phyloP scores from a whole-genome alignment of 257 asterid genomes.

The Perilla frutescens region DNA sequence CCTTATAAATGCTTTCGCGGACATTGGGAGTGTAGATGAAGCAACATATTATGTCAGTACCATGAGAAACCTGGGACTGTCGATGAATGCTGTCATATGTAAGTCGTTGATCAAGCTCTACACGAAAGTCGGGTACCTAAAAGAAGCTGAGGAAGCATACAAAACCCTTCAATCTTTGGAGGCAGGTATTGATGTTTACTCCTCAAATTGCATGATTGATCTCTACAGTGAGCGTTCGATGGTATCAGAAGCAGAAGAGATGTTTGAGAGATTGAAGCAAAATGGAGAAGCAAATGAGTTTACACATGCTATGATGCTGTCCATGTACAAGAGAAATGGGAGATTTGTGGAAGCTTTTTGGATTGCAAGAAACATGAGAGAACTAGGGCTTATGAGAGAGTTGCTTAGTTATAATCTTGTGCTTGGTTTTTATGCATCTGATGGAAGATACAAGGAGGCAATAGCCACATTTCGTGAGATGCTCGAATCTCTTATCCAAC shows the following conservation, averaged over 20 bases:
- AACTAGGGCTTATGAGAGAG: conserved; percentile 72
- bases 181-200: conserved; percentile 60
- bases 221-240: conserved; percentile 80
- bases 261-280: conserved; percentile 59
- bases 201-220: conserved; percentile 96
- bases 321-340: conserved; percentile 88
- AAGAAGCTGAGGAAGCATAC: conserved; percentile 76
- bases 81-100: conserved; percentile 62
- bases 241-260: conserved; percentile 74
- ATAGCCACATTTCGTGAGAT: conserved; percentile 71
- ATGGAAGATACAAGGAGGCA: conserved; percentile 86
- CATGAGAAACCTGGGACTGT: conserved; percentile 60
- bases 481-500: conserved; percentile 57
- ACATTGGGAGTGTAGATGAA: conserved; percentile 66
- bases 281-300: conserved; percentile 79
- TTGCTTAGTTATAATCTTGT: conserved; percentile 81
- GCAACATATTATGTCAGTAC: conserved; percentile 50
- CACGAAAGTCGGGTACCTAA: conserved; percentile 80
- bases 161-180: conserved; percentile 52
- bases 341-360: conserved; percentile 66
- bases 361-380: conserved; percentile 77
- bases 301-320: conserved; percentile 93
- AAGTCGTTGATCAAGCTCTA: conserved; percentile 85
- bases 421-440: conserved; percentile 73
- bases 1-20: conserved; percentile 83